Conservation (phyloP, 2,329 filamentous ascomycete species). For the Diaporthe ilicicola region DNA sequence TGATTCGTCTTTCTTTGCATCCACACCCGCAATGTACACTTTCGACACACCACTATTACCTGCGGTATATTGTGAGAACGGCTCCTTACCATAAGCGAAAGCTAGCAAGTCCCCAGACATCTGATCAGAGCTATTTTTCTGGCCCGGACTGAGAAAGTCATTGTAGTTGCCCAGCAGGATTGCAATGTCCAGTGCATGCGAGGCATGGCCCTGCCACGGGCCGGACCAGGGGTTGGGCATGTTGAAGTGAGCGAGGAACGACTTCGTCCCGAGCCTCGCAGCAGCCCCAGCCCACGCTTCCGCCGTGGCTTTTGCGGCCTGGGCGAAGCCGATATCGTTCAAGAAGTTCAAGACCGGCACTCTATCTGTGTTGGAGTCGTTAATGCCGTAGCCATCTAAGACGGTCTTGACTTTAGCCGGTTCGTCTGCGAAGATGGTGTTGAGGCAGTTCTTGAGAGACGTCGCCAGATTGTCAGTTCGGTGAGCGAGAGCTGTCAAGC, state of each 20-base stretch:
- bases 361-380: constrained; percentile 18
- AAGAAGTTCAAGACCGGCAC: constrained; percentile 23
- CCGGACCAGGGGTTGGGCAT: constrained; percentile 57
- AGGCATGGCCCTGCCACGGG: constrained; percentile 48
- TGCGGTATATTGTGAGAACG: constrained; percentile 13
- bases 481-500: constrained; percentile 1
- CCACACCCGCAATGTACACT: constrained; percentile 29
- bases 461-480: constrained; percentile 26
- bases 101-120: constrained; percentile 49
- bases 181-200: constrained; percentile 54
- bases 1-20: constrained; percentile 22
- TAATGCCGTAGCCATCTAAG: constrained; percentile 18
- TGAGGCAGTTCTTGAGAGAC: constrained; percentile 13
- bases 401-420: background rate
- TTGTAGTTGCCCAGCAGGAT: constrained; percentile 57
- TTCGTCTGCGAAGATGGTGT: constrained; percentile 21
- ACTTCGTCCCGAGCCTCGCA: constrained; percentile 11
- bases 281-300: constrained; percentile 19
- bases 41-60: constrained; percentile 4
- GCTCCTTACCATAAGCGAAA: constrained; percentile 48
- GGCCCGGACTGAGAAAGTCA: constrained; percentile 45
- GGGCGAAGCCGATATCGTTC: constrained; percentile 30
- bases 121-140: constrained; percentile 41
- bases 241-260: constrained; percentile 49
- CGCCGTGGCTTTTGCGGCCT: constrained; percentile 9